Evolutionary conservation across 2,329 filamentous ascomycete genomes (phyloP), one percentile per base, ranked within the genome.

Genomic region (Stemphylium beticola): DNA sequence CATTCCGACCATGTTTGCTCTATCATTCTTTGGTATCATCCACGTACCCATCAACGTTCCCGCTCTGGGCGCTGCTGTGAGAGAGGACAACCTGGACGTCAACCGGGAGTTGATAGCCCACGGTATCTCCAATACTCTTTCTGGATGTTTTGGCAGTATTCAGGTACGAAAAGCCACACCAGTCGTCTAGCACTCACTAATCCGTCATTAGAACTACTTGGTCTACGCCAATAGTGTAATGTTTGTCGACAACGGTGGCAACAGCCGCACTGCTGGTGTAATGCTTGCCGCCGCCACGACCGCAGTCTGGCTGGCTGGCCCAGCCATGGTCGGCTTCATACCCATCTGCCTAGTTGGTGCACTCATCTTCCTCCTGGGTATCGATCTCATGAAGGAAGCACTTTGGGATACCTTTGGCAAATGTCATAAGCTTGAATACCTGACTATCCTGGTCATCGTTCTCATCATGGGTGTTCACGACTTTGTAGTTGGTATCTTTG

Each of bases 1-100:
- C 1, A 83, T 97, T 26, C 95, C 95, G 0, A 93, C 95, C 26
- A 98, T 99, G 91, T 87, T 99, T 67, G 95, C 95, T 0, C 79
- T 99, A 57, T 98, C 95, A 0, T 99, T 99, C 79, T 99, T 99
- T 68, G 95, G 95, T 47, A 89, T 99, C 51, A 84, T 99, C 2
- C 95, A 99, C 72, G 95, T 99, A 2, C 95, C 95, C 0, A 99
- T 99, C 77, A 99, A 99, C 68, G 93, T 99, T 4, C 95, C 95
- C 2, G 95, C 95, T 2, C 79, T 99, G 54, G 95, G 92, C 0
- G 88, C 96, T 43, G 92, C 92, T 29, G 91, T 90, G 4, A 92
- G 92, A 38, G 93, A 98, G 74, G 95, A 99, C 71, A 90, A 98
- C 69, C 84, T 96, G 26, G 88, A 96, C 71, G 85, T 99, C 43